Conservation (phyloP, 768 basidiomycete genomes). For the Suillus subaureus region DNA sequence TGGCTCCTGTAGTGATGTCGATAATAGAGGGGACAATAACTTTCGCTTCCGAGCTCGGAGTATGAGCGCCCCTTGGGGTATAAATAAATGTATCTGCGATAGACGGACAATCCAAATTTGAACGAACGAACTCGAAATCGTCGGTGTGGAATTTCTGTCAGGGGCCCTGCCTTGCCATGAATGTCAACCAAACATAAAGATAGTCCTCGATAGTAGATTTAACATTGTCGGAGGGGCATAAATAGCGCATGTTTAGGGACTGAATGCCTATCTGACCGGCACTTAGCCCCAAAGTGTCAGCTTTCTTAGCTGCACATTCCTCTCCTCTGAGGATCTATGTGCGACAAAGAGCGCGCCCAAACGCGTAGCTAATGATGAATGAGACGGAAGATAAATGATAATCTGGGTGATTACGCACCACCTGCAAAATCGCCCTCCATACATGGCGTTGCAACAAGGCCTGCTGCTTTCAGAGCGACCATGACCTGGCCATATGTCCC, state of each 20-base stretch:
- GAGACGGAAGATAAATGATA: not conserved
- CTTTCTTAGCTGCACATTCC: slow-evolving; percentile 39
- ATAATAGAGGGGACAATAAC: not conserved
- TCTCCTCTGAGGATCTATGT: slow-evolving; percentile 26
- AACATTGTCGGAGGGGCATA: not conserved
- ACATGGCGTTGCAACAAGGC: slow-evolving; percentile 37
- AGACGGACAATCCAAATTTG: not conserved
- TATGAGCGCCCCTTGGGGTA: not conserved
- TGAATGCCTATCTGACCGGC: not conserved
- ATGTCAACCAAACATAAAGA: not conserved
- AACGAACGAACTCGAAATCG: not conserved
- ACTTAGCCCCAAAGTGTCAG: slow-evolving; percentile 44
- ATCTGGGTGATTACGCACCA: slow-evolving; percentile 26
- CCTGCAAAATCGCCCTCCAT: slow-evolving; percentile 30
- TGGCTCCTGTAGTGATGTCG: slow-evolving; percentile 4
- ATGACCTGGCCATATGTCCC: slow-evolving; percentile 48
- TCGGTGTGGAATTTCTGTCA: not conserved
- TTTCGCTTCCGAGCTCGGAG: not conserved
- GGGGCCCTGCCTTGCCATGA: not conserved
- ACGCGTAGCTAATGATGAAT: slow-evolving; percentile 35
- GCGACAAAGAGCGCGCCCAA: slow-evolving; percentile 45
- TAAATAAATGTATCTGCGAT: slow-evolving; percentile 1
- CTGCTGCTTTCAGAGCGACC: slow-evolving; percentile 39
- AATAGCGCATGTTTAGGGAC: not conserved
- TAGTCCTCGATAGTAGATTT: not conserved